phyloP scores from a whole-genome alignment of 2,329 filamentous ascomycete genomes.

The Cadophora malorum region DNA sequence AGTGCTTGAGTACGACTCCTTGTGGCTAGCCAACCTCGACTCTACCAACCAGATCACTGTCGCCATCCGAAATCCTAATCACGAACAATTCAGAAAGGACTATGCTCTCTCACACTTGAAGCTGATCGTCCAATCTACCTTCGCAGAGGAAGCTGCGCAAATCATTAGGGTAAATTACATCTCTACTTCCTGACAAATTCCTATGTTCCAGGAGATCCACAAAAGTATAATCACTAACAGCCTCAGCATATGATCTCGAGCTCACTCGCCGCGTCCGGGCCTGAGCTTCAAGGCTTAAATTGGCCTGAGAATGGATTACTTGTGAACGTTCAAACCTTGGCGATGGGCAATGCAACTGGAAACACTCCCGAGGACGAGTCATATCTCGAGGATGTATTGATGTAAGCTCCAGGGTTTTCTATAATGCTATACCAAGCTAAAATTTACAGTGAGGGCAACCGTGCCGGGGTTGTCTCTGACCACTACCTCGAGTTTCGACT shows the following conservation, averaged over 20 bases:
- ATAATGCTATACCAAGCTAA: neutral
- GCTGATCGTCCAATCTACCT: neutral
- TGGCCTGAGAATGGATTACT: constrained; percentile 5
- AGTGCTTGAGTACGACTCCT: constrained; percentile 8
- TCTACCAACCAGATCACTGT: constrained; percentile 8
- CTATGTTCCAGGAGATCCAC: neutral
- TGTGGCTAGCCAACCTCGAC: constrained; percentile 12
- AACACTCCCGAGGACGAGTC: constrained; percentile 11
- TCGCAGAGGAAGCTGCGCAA: neutral
- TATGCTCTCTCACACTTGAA: constrained; percentile 9
- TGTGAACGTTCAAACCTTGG: constrained; percentile 2
- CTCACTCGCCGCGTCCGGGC: neutral
- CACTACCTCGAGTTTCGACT: constrained; percentile 10
- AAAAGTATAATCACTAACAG: neutral
- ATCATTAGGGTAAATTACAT: neutral
- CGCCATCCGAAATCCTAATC: constrained; percentile 16
- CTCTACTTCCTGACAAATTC: neutral
- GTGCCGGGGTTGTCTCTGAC: neutral
- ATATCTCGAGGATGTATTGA: constrained; percentile 9
- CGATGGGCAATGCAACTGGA: constrained; percentile 2
- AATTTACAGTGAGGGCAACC: constrained; percentile 2
- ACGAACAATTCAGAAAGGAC: neutral
- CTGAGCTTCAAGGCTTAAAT: neutral
- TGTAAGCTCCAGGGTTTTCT: neutral
- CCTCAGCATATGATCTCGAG: neutral